These are phyloP conservation scores for Diphasiastrum complanatum DNA, from an alignment of 83 land plant species.

Conservation along the genomic window DNA sequence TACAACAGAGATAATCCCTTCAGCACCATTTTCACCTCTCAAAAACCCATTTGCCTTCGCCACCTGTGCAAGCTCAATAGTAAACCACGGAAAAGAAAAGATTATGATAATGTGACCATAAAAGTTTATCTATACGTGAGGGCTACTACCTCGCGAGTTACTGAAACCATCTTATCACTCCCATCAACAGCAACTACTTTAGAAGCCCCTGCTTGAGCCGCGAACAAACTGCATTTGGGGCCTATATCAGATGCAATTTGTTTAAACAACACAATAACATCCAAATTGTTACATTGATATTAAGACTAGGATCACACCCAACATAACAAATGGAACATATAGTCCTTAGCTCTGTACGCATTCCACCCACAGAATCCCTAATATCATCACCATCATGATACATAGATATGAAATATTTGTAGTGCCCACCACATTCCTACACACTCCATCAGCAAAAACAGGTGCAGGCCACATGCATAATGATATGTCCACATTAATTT, in stretches of 20 bases:
- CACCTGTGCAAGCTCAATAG: conserved; percentile 34
- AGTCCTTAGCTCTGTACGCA: too few species aligned
- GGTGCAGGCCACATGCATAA: too few species aligned
- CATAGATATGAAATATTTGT: too few species aligned
- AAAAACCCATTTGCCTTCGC: conserved; percentile 70
- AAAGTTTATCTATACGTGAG: not conserved
- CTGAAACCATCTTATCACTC: conserved; percentile 78
- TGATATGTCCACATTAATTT: too few species aligned
- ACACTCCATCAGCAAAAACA: too few species aligned
- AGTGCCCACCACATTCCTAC: too few species aligned
- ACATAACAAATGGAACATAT: too few species aligned
- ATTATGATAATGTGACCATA: conserved; percentile 2
- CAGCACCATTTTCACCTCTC: conserved; percentile 13
- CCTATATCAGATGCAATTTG: not conserved
- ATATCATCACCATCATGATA: too few species aligned
- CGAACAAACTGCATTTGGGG: conserved; percentile 65
- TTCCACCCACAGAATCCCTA: too few species aligned
- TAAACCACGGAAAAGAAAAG: not conserved
- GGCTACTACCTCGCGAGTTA: conserved; percentile 64
- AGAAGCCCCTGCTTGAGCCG: conserved; percentile 89
- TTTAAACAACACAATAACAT: too few species aligned
- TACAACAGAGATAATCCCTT: conserved; percentile 52
- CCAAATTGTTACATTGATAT: too few species aligned
- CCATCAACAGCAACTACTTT: conserved; percentile 92
- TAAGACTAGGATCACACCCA: too few species aligned